Base-by-base conservation (phyloP, 148 eudicot genomes). In the Vaccinium corymbosum region DNA sequence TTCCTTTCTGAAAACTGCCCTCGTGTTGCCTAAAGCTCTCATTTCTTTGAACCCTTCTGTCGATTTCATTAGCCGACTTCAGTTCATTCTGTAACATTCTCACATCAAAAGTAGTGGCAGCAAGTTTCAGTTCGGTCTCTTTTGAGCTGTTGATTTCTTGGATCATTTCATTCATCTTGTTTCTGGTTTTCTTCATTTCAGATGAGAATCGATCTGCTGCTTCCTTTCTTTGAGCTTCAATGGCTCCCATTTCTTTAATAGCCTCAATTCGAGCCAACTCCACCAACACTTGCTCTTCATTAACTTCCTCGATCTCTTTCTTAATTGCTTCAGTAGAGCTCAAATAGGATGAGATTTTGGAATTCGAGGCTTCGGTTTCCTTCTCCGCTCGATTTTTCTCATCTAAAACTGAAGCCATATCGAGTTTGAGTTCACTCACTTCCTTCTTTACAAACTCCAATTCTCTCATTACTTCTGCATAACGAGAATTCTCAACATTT, bases 241-340 rank as follows among this genome's bases (percentile, higher is more conserved):
- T 86, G 46, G 83, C 95, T 72, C 82, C 87, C 71, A 85, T 89
- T 85, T 97, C 99, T 83, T 94, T 95, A 27, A 85, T 51, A 25
- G 99, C 99, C 88, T 97, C 95, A 22, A 95, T 91, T 81, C 84
- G 85, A 20, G 99, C 99, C 79, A 97, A 86, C 89, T 97, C 98
- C 72, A 92, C 97, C 64, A 97, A 86, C 51, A 95, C 94, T 71
- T 89, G 93, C 83, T 97, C 98, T 86, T 95, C 99, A 50, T 90
- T 92, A 17, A 86, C 87, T 76, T 93, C 93, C 35, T 95, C 98
- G 56, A 95, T 89, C 88, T 97, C 95, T 78, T 75, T 87, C 78
- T 81, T 86, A 4, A 94, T 83, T 42, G 85, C 83, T 62, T 93
- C 90, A 32, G 88, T 90, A 49, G 83, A 85, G 66, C 70, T 83